Conservation (phyloP, 306 rosid genomes). For the Betula pendula region DNA sequence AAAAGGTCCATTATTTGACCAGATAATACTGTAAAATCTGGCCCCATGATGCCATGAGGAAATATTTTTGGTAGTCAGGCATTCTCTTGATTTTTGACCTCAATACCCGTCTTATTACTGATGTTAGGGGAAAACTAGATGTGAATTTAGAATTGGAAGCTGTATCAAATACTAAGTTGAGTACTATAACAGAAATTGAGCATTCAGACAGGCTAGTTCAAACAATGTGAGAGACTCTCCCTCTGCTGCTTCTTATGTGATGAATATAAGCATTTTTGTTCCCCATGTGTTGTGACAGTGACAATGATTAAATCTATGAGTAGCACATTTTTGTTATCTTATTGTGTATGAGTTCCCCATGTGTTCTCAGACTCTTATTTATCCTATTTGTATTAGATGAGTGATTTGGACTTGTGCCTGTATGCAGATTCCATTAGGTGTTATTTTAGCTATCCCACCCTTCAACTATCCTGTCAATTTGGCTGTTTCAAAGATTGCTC, state of each 20-base stretch:
- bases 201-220: background rate
- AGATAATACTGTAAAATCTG: background rate
- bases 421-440: slow-evolving; percentile 92
- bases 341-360: no score
- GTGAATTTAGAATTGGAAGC: background rate
- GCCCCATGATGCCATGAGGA: background rate
- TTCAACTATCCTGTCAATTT: slow-evolving; percentile 97
- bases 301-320: background rate
- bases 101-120: background rate
- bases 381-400: background rate
- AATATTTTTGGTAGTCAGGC: background rate
- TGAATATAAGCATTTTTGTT: background rate
- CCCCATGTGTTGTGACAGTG: background rate
- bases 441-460: slow-evolving; percentile 94
- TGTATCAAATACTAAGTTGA: background rate
- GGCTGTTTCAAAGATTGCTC: slow-evolving; percentile 94
- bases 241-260: background rate
- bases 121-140: background rate
- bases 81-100: background rate
- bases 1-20: background rate
- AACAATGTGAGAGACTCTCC: background rate
- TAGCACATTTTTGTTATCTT: no score
- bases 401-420: background rate
- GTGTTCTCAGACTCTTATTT: slow-evolving; percentile 8
- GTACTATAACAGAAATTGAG: background rate